Evolutionary conservation across 257 asterid species (phyloP).

Genomic region (Knoxia roxburghii): DNA sequence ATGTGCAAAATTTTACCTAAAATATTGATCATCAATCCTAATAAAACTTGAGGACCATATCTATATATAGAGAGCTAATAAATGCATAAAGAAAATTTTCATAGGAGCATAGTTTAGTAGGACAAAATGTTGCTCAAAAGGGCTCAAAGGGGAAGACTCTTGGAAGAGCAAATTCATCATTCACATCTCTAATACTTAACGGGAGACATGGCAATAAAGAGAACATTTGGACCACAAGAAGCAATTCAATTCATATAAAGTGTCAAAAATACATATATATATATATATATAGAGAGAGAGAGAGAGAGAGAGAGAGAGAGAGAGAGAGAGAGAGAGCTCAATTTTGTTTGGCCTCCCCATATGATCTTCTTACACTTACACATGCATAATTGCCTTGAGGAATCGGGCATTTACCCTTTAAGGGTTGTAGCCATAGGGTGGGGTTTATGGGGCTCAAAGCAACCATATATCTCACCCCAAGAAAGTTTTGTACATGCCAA

Average conservation of each 20-base stretch:
- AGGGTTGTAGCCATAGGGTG: slow-evolving; percentile 19
- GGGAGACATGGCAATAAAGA: slow-evolving; percentile 31
- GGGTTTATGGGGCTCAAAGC: slow-evolving; percentile 61
- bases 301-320: too few species aligned
- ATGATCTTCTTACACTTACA: slow-evolving; percentile 1
- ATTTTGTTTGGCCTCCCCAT: slow-evolving; percentile 4
- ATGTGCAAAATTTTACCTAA: too few species aligned
- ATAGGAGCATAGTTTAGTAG: slow-evolving; percentile 2
- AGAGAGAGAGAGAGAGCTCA: too few species aligned
- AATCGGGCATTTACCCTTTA: slow-evolving; percentile 24
- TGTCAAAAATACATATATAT: slow-evolving; percentile 1
- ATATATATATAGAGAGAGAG: too few species aligned
- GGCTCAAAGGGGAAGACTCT: slow-evolving; percentile 36
- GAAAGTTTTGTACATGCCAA: slow-evolving; percentile 16
- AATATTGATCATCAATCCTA: too few species aligned
- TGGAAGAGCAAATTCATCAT: slow-evolving; percentile 43
- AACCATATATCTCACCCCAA: slow-evolving; percentile 32
- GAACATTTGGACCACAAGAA: slow-evolving; percentile 28
- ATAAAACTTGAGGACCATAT: neutral
- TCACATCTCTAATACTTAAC: slow-evolving; percentile 25
- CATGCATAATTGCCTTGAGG: slow-evolving; percentile 30
- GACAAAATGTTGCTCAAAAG: slow-evolving; percentile 22
- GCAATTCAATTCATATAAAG: slow-evolving; percentile 24
- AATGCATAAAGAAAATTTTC: too few species aligned
- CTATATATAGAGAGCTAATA: neutral